Base-by-base conservation (phyloP, 495 filamentous ascomycete genomes). In the Annulohypoxylon stygium region DNA sequence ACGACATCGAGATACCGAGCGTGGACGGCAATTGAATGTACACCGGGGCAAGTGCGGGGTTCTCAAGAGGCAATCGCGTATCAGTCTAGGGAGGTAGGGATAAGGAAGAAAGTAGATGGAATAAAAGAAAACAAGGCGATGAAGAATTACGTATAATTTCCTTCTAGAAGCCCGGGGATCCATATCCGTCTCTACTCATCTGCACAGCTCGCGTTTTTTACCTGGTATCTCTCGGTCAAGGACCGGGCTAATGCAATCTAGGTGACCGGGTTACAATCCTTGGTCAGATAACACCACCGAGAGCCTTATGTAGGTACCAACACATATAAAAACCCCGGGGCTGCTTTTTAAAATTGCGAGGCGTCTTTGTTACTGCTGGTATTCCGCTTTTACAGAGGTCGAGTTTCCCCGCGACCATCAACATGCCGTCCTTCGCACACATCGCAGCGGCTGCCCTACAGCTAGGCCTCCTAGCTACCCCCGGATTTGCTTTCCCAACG, bases 401-500 rank as follows among this genome's bases (percentile, higher is more conserved):
- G 9, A 50, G 11, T 36, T 0, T 34, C 50, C 51, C 33, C 20
- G 20, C 34, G 45, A 48, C 51, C 18, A 69, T 59, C 45, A 33
- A 34, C 61, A 79, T 79, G 77, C 70, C 73, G 39, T 77, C 77
- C 23, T 36, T 79, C 33, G 26, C 57, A 14, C 67, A 58, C n/a
- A 34, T 75, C 57, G 70, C 72, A n/a, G 69, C 64, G 2, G 69
- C 75, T 39, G 67, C 64, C 16, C 36, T 79, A 23, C 69, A 75
- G 36, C 50, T 79, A 7, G 51, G 67, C 57, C 60, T 74, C 23
- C 36, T 73, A 6, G 69, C 64, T 30, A 55, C 53, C 37, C 45
- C 69, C n/a, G 67, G 50, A 2, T 50, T 63, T n/a, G 74, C 61
- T 8, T 48, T 41, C 36, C 26, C 75, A 48, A 67, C 45, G 11